A percentile compares a stretch with the other conserved stretches of the same genome.
Conservation (phyloP, 345 rosid species). For the Toxicodendron radicans region DNA sequence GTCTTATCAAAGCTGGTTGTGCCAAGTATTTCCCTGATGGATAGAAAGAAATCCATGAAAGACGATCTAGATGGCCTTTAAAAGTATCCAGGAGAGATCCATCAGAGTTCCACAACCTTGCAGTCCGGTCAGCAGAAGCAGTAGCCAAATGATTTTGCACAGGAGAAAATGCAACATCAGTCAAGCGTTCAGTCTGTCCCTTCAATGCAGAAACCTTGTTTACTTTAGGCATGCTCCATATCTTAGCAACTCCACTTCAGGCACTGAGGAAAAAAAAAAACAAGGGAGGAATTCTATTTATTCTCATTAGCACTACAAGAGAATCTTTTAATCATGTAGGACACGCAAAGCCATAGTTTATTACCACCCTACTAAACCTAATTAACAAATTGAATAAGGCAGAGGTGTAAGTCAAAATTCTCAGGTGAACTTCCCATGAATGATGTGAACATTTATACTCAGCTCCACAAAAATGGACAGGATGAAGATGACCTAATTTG, state of each 20-base stretch:
- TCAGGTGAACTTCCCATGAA: background rate
- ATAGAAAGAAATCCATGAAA: conserved; percentile 86
- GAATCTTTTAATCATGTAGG: background rate
- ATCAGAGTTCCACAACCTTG: conserved; percentile 82
- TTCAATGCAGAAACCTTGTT: conserved; percentile 56
- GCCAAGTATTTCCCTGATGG: conserved; percentile 88
- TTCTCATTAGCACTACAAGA: background rate
- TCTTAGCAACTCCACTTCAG: conserved; percentile 77
- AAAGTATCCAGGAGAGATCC: conserved; percentile 73
- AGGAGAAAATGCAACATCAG: conserved; percentile 90
- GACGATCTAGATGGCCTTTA: conserved; percentile 88
- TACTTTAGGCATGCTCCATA: conserved; percentile 85
- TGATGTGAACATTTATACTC: background rate
- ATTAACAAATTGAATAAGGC: conserved; percentile 1
- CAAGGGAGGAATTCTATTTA: conserved; percentile 3
- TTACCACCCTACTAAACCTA: conserved; percentile 2
- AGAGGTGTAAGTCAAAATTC: background rate
- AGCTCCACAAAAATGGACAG: background rate
- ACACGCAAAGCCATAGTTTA: conserved; percentile 2
- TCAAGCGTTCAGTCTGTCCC: conserved; percentile 88
- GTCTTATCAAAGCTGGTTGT: conserved; percentile 97
- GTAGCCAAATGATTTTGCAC: conserved; percentile 69
- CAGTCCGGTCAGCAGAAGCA: conserved; percentile 95
- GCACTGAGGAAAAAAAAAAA: conserved; percentile 44
- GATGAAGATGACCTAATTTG: background rate